These are phyloP conservation scores for Penicillium brasilianum DNA, from an alignment of 2,329 filamentous ascomycete genomes.

Conservation along the genomic window DNA sequence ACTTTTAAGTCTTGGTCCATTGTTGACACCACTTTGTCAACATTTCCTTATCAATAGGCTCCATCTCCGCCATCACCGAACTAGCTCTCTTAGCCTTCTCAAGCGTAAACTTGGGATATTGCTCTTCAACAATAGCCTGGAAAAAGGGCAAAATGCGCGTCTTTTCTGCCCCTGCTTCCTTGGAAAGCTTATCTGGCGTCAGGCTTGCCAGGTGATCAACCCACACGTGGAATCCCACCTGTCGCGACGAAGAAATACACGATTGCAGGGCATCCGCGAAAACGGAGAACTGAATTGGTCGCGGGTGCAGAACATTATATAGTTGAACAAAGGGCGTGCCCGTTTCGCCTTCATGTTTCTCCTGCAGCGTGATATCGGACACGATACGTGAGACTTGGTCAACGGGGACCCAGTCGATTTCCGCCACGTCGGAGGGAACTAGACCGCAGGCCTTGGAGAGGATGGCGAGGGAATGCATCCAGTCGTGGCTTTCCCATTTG, in stretches of 20 bases:
- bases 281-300: conserved; percentile 9
- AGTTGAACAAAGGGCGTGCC: conserved; percentile 16
- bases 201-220: conserved; percentile 13
- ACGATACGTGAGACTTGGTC: conserved; percentile 16
- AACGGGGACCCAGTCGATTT: conserved; percentile 20
- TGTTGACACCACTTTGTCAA: conserved; percentile 15
- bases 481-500: conserved; percentile 20
- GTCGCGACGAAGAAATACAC: conserved; percentile 15
- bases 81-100: conserved; percentile 15
- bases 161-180: conserved; percentile 19
- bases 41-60: conserved; percentile 9
- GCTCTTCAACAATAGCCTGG: conserved; percentile 10
- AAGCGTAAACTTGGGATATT: conserved; percentile 1
- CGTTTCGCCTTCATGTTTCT: conserved; percentile 8
- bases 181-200: conserved; percentile 16
- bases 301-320: conserved; percentile 18
- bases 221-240: conserved; percentile 15
- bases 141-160: conserved; percentile 17
- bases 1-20: conserved; percentile 9
- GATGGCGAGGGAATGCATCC: conserved; percentile 18
- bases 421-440: conserved; percentile 9
- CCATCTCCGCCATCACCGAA: conserved; percentile 14
- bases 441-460: conserved; percentile 19
- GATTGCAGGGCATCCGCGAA: conserved; percentile 15
- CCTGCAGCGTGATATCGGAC: conserved; percentile 10